Evolutionary conservation across 768 basidiomycete genomes (phyloP).

Genomic region (Phanerodontia chrysosporium): DNA sequence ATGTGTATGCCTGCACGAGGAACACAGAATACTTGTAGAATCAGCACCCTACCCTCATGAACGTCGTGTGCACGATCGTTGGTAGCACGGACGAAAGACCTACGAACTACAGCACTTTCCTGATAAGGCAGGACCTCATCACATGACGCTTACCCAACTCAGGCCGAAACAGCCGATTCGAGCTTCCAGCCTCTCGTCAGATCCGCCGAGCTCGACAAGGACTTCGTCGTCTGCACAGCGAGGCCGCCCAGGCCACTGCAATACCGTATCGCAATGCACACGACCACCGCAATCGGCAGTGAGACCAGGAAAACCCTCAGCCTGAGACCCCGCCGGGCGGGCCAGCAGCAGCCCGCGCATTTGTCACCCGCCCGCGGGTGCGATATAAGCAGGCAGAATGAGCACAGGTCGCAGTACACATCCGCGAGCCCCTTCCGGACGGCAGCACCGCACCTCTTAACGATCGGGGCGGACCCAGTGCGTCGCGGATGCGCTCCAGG

Average conservation of each 20-base stretch:
- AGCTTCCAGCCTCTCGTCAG: neutral
- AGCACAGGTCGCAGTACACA: neutral
- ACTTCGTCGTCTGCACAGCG: neutral
- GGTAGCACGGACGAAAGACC: neutral
- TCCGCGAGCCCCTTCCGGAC: neutral
- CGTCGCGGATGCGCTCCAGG: too few relatives aligned
- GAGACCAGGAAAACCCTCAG: too few relatives aligned
- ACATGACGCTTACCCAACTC: neutral
- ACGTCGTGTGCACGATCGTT: neutral
- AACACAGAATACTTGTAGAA: too few relatives aligned
- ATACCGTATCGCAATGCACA: too few relatives aligned
- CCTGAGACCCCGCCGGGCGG: too few relatives aligned
- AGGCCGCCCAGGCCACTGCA: too few relatives aligned
- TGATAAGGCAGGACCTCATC: neutral
- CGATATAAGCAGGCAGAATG: neutral
- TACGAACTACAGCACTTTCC: neutral
- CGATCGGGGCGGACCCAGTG: neutral
- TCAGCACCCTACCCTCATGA: too few relatives aligned
- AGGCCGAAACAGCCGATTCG: neutral
- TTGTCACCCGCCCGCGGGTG: too few relatives aligned
- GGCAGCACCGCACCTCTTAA: neutral
- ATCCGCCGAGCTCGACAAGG: neutral
- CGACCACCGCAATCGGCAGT: too few relatives aligned
- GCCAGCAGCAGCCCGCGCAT: too few relatives aligned
- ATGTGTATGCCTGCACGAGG: too few relatives aligned